A percentile compares a stretch with the other conserved stretches of the same genome.
Evolutionary conservation across 495 filamentous ascomycete genomes (phyloP).

Genomic region (Rusavskia elegans): DNA sequence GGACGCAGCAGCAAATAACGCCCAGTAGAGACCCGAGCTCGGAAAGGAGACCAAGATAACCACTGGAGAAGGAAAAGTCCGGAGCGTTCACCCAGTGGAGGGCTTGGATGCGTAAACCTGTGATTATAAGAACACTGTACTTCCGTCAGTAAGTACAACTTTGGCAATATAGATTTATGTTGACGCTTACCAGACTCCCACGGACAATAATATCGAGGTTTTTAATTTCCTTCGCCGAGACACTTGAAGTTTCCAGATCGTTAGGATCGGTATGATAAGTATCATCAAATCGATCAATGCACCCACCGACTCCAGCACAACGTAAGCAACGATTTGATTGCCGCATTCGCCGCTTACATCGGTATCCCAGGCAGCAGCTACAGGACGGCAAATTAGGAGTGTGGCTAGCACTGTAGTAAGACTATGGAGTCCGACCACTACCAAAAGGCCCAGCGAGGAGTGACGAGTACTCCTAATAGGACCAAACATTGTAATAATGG

Average conservation of each 20-base stretch:
- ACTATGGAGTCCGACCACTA: constrained; percentile 7
- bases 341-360: constrained; percentile 8
- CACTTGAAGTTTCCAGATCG: background rate
- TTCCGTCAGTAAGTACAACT: background rate
- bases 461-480: too few relatives aligned
- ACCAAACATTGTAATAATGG: too few relatives aligned
- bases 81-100: constrained; percentile 8
- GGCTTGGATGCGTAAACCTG: constrained; percentile 14
- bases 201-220: background rate
- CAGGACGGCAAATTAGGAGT: constrained; percentile 14
- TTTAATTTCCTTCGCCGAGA: background rate
- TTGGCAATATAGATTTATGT: background rate
- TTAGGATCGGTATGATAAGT: background rate
- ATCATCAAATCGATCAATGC: constrained; percentile 12
- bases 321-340: constrained; percentile 12
- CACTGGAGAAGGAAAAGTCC: constrained; percentile 16
- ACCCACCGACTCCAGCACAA: constrained; percentile 11
- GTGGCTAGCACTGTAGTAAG: constrained; percentile 4
- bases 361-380: constrained; percentile 11
- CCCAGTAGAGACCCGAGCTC: constrained; percentile 11
- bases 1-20: constrained; percentile 8
- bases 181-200: constrained; percentile 1
- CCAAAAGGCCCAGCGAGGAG: background rate
- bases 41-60: constrained; percentile 17
- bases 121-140: constrained; percentile 13